Base-by-base conservation (phyloP, 2,329 filamentous ascomycete species). In the Anisogramma anomala region DNA sequence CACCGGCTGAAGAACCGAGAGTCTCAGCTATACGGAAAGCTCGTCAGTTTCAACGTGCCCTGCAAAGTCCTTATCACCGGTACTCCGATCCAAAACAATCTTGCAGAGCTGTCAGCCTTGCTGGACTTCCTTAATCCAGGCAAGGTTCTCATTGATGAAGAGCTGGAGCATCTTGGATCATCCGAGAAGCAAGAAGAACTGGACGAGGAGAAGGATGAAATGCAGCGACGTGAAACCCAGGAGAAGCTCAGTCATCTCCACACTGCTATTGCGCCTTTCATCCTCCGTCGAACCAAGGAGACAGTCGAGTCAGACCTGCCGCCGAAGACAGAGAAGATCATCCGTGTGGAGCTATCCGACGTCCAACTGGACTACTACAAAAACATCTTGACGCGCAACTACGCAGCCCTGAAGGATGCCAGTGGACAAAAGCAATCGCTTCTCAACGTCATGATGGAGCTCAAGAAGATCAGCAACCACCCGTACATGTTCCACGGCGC, bases 391-490 rank as follows among this genome's bases (percentile, higher is more conserved):
- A 96, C 91, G 0, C 81, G 89, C 54, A 98, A 98, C 58, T 98
- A 98, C 55, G 79, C 87, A 22, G 91, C 89, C 3, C 71, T 98
- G 23, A 94, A 93, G 53, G 84, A 94, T 55, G 89, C 87, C 33
- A 80, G 82, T 33, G 91, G 89, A 5, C 85, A 93, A 59, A 96
- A 94, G 62, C 89, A 94, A 51, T 96, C 89, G 0, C 66, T 98
- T 11, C 68, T 98, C 49, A 98, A 98, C 62, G 91, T 98, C 58
- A 95, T 98, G 77, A 98, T 98, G 91, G 91, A 98, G 61, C 63
- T 98, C 55, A 98, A 98, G 68, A 98, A 98, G 63, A 87, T 91
- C 58, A 96, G 89, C 65, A 98, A 98, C 55, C 91, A 98, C 57
- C 89, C 91, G 1, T 94, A 95, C 65, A 93, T 98, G 81, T 96